Conservation (phyloP, 345 rosid genomes). For the Acer negundo region DNA sequence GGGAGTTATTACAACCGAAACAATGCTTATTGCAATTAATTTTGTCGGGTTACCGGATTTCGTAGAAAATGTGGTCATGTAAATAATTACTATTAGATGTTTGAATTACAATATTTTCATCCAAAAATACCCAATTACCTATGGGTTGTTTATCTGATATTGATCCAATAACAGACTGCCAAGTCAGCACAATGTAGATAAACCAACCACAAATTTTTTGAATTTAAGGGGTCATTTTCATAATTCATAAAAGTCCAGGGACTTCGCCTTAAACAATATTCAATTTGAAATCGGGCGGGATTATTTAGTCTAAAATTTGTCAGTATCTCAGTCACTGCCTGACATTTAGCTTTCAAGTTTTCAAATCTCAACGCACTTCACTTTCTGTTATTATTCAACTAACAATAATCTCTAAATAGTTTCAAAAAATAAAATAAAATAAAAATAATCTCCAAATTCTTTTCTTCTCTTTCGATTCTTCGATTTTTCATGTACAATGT, state of each 20-base stretch:
- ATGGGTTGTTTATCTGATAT: too few relatives aligned
- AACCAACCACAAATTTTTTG: neutral
- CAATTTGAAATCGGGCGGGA: conserved; percentile 22
- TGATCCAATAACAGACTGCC: neutral
- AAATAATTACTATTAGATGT: too few relatives aligned
- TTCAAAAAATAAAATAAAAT: too few relatives aligned
- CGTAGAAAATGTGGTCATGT: too few relatives aligned
- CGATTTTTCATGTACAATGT: neutral
- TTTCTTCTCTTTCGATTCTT: neutral
- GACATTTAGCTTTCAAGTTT: conserved; percentile 9
- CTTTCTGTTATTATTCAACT: neutral
- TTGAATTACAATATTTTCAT: too few relatives aligned
- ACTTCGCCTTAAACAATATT: neutral
- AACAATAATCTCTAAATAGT: too few relatives aligned
- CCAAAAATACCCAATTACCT: too few relatives aligned
- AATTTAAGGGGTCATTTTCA: neutral
- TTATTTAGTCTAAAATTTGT: neutral
- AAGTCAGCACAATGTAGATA: neutral
- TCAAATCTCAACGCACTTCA: conserved; percentile 14
- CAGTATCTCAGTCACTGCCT: neutral
- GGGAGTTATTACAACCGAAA: too few relatives aligned
- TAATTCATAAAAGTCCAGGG: neutral
- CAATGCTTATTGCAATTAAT: too few relatives aligned
- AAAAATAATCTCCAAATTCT: neutral
- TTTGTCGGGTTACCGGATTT: too few relatives aligned